Base-by-base conservation (phyloP, 352 stramenopile species). In the Phytophthora foliorum region DNA sequence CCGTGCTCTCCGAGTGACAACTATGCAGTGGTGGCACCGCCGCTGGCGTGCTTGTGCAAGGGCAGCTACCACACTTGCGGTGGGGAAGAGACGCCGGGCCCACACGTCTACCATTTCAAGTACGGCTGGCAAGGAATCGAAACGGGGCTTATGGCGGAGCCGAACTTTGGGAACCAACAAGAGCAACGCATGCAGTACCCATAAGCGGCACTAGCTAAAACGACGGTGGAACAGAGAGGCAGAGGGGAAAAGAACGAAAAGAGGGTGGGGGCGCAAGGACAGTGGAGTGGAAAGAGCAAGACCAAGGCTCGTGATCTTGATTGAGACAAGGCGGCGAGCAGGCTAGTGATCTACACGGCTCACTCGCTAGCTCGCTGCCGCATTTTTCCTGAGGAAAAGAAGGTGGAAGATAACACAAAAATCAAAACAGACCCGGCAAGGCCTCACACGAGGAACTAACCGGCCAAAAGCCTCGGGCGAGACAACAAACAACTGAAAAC, bases 101-200 rank as follows among this genome's bases (percentile, higher is more conserved):
- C 82, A 29, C 77, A 82, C 48, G 86, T 94, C 32, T 92, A 94
- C 67, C 86, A 92, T 67, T 94, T 89, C 69, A 92, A 94, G 69
- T 92, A 92, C 63, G 86, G 86, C 49, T 94, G 86, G 86, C 84
- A 94, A 61, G 81, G 78, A 24, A 75, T 89, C 46, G 86, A 88
- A 52, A 68, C 63, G 45, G 67, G 67, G 38, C 63, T 82, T 10
- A 61, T 82, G 63, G 50, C 46, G 34, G 71, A 77, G 31, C 44
- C 72, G 24, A 73, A 67, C 53, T 71, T 67, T 63, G 63, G 68
- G 17, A 67, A 58, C 41, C 68, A 77, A 56, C 63, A 77, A 65
- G 63, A 77, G 14, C 68, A 67, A 34, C 63, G 24, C 32, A 72
- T 80, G 60, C 71, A 76, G 54, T 80, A 82, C 50, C 68, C 72